Percentiles rank a stretch among this genome's conserved stretches.
phyloP scores from a whole-genome alignment of 2,329 filamentous ascomycete genomes.

The Paecilomyces dactylethromorphus region DNA sequence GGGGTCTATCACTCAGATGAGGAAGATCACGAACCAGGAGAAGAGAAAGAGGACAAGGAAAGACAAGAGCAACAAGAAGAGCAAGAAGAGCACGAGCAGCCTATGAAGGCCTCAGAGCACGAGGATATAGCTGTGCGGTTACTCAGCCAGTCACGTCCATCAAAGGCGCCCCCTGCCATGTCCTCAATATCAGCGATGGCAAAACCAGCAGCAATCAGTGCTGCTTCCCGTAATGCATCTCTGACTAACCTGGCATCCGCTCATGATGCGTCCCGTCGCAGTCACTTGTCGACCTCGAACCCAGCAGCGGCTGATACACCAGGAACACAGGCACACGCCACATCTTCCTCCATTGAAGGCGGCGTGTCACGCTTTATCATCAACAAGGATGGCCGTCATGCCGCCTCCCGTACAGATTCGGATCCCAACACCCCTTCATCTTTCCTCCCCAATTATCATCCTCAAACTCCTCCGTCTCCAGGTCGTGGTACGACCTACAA shows the following conservation, averaged over 20 bases:
- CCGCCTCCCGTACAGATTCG: constrained; percentile 33
- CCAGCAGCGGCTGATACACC: constrained; percentile 17
- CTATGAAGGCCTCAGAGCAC: constrained; percentile 19
- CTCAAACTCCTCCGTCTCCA: constrained; percentile 39
- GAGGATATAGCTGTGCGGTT: constrained; percentile 32
- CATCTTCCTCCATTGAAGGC: constrained; percentile 43
- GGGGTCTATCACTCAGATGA: constrained; percentile 16
- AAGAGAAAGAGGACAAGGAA: not conserved
- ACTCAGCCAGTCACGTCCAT: constrained; percentile 32
- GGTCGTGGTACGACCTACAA: constrained; percentile 17
- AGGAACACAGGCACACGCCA: constrained; percentile 26
- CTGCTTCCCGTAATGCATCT: constrained; percentile 28
- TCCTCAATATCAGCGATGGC: constrained; percentile 42
- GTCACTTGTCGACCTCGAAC: constrained; percentile 20
- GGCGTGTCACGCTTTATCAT: constrained; percentile 41
- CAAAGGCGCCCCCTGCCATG: constrained; percentile 42
- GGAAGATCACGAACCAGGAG: constrained; percentile 10
- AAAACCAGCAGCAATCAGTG: constrained; percentile 27
- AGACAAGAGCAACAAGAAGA: constrained; percentile 2
- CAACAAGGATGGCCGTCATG: constrained; percentile 23
- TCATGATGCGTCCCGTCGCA: constrained; percentile 24
- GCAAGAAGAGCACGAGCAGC: constrained; percentile 14
- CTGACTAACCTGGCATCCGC: constrained; percentile 29
- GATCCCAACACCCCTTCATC: constrained; percentile 41
- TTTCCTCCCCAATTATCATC: constrained; percentile 42